Base-by-base conservation (phyloP, 129 eudicot species). In the Gnaphalium uliginosum region DNA sequence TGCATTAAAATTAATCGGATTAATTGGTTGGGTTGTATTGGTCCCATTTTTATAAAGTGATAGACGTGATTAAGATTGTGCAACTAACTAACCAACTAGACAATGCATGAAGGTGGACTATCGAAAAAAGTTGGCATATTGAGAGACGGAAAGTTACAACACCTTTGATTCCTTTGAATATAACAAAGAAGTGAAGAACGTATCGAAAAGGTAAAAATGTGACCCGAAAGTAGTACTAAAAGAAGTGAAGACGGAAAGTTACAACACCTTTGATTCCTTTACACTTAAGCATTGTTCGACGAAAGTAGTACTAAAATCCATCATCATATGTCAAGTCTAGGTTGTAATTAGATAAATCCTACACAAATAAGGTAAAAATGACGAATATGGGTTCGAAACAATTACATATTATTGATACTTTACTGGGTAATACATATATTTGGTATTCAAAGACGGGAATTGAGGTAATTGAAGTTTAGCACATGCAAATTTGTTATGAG, bases 41-140 rank as follows among this genome's bases (percentile, higher is more conserved):
- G 78, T 72, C 83, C 78, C 78, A 17, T 79, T 53, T 29, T 54
- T 4, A 4, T 37, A 54, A 79, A 65, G 74, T 53, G 74, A 72
- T 66, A 73, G 78, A 64, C 17, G 74, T 72, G 83, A 79, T 53
- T 3, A 53, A 17, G 83, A 79, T 79, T 56, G 69, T 79, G 69
- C 78, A 79, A 35, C 83, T 25, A 54, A 35, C 50, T 58, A 78
- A 72, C 78, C 78, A 79, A 79, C 78, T 73, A 64, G 78, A 72
- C 60, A 41, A 79, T 66, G 74, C 68, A 79, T 65, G 68, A 79
- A 65, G 78, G 77, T 72, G 68, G 78, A 79, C 69, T 79, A 72
- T 79, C 29, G 61, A 54, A 25, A 62, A 79, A 72, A 65, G 83
- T 54, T 72, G 78, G 68, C 41, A 32, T 24, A 14, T 71, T 25